Evolutionary conservation across 139 green algal species (phyloP).

Genomic region (Micromonas commoda): DNA sequence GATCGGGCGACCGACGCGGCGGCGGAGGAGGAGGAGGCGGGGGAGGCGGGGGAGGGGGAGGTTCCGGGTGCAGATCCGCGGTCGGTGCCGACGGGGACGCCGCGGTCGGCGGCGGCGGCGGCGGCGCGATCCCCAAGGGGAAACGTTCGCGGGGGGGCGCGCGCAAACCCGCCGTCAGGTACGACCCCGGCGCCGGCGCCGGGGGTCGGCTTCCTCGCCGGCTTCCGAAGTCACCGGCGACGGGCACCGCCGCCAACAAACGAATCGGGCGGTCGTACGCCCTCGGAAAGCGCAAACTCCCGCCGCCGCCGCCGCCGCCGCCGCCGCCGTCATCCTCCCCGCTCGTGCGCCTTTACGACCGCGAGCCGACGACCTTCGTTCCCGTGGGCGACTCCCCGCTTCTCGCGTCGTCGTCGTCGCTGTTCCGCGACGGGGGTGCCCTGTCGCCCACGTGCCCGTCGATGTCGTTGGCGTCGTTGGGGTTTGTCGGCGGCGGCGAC

Average conservation of each 20-base stretch:
- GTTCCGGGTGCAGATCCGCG: neutral
- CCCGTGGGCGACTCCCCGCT: too few relatives aligned
- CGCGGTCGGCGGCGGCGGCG: neutral
- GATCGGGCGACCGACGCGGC: neutral
- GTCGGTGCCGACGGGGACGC: neutral
- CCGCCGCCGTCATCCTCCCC: too few relatives aligned
- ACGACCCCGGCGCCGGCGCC: neutral
- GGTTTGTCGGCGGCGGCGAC: too few relatives aligned
- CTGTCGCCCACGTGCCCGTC: too few relatives aligned
- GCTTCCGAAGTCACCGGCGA: neutral
- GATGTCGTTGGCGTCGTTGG: too few relatives aligned
- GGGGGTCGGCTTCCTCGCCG: neutral
- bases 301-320: too few relatives aligned
- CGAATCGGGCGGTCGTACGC: too few relatives aligned
- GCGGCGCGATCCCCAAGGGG: neutral
- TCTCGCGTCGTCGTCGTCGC: too few relatives aligned
- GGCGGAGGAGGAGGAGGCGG: neutral
- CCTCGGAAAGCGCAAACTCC: too few relatives aligned
- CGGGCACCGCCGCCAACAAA: conserved; percentile 40
- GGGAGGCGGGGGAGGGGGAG: neutral
- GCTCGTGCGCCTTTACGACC: too few relatives aligned
- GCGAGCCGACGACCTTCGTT: too few relatives aligned
- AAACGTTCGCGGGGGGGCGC: neutral
- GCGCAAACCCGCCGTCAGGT: neutral
- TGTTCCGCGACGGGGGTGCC: too few relatives aligned